Evolutionary conservation across 306 rosid genomes (phyloP).

Genomic region (Quillaja saponaria): DNA sequence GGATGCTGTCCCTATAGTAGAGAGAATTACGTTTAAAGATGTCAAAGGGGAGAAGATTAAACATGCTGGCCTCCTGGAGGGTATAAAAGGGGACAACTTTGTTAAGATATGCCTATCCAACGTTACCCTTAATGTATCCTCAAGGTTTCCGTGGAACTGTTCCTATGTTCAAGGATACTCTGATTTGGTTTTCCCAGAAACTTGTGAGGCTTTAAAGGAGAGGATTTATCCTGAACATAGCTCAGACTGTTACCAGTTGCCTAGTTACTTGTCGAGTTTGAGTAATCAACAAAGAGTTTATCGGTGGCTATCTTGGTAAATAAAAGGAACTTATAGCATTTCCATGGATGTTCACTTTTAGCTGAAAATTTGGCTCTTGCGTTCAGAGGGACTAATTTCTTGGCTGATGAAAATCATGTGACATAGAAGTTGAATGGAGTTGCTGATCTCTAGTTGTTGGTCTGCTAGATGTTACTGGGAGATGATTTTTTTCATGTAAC

Average conservation of each 20-base stretch:
- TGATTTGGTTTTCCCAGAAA: slow-evolving; percentile 53
- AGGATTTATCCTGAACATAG: slow-evolving; percentile 59
- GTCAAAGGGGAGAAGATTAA: slow-evolving; percentile 54
- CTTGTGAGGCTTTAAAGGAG: slow-evolving; percentile 54
- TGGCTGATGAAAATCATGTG: slow-evolving; percentile 35
- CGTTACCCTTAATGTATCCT: slow-evolving; percentile 49
- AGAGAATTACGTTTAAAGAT: slow-evolving; percentile 56
- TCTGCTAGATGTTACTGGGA: slow-evolving; percentile 40
- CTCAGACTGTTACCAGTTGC: slow-evolving; percentile 63
- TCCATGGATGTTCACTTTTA: slow-evolving; percentile 44
- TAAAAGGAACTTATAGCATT: slow-evolving; percentile 43
- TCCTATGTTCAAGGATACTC: slow-evolving; percentile 65
- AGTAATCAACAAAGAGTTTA: slow-evolving; percentile 44
- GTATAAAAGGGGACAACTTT: slow-evolving; percentile 64
- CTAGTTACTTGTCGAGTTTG: slow-evolving; percentile 39
- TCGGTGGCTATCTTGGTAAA: slow-evolving; percentile 58
- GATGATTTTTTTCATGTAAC: slow-evolving; percentile 51
- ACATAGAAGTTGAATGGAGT: slow-evolving; percentile 52
- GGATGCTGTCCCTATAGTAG: slow-evolving; percentile 59
- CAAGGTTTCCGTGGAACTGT: slow-evolving; percentile 73
- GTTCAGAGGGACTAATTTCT: slow-evolving; percentile 39
- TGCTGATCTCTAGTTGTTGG: slow-evolving; percentile 43
- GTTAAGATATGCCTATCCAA: slow-evolving; percentile 60
- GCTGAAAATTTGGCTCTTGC: slow-evolving; percentile 53
- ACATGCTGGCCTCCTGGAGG: slow-evolving; percentile 65